Evolutionary conservation across 129 eudicot genomes (phyloP).

Genomic region (Arctium lappa): DNA sequence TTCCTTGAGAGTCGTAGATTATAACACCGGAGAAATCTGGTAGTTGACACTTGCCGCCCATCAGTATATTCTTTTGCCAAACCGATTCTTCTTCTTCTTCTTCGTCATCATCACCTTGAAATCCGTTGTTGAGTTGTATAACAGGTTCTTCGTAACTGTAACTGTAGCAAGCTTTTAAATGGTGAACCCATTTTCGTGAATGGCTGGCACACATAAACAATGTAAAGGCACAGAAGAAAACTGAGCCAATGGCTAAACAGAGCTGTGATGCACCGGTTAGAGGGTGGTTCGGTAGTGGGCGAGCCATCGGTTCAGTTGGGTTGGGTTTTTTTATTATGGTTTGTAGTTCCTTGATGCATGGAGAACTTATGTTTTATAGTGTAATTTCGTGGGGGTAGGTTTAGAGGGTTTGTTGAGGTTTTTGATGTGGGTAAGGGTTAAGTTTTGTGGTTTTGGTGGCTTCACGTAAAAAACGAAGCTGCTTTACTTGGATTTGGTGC

Average conservation of each 20-base stretch:
- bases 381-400: slow-evolving; percentile 15
- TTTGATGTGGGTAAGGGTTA: slow-evolving; percentile 15
- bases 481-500: not conserved
- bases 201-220: slow-evolving; percentile 63
- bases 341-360: slow-evolving; percentile 15
- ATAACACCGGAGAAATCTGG: slow-evolving; percentile 92
- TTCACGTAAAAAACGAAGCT: not conserved
- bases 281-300: slow-evolving; percentile 31
- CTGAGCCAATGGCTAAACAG: slow-evolving; percentile 39
- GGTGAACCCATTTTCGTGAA: slow-evolving; percentile 46
- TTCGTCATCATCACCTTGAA: slow-evolving; percentile 33
- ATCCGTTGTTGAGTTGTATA: slow-evolving; percentile 52
- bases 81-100: slow-evolving; percentile 45
- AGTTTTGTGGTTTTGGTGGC: slow-evolving; percentile 32
- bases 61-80: slow-evolving; percentile 88
- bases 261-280: slow-evolving; percentile 34
- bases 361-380: slow-evolving; percentile 14
- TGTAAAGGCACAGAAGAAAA: slow-evolving; percentile 54
- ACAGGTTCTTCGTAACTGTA: slow-evolving; percentile 47
- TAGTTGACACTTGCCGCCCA: slow-evolving; percentile 91
- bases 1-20: slow-evolving; percentile 68
- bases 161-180: slow-evolving; percentile 50
- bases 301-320: slow-evolving; percentile 46
- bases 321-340: not conserved
- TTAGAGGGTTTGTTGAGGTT: slow-evolving; percentile 45